Base-by-base conservation (phyloP, 306 rosid genomes). In the Prunus armeniaca region DNA sequence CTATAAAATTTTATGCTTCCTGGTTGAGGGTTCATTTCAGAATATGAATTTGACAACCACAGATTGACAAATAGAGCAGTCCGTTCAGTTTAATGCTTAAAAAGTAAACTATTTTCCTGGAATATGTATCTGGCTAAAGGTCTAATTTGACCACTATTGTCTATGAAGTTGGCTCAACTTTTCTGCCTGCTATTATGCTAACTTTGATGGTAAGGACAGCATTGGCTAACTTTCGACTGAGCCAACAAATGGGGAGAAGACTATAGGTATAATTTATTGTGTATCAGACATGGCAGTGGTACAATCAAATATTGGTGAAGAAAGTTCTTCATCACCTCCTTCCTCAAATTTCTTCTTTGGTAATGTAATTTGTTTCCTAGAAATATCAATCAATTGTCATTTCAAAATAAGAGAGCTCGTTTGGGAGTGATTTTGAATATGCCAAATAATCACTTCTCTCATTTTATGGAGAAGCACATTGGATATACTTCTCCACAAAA, bases 401-500 rank as follows among this genome's bases (percentile, higher is more conserved):
- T 58, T 14, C 4, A 58, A 34, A 57, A 57, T 24, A 6, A 57
- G 3, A 18, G 3, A 5, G 0, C 0, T 32, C 1, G 1, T 32
- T 32, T 32, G 38, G 1, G 38, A 32, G 41, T 34, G 6, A 34
- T 34, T 34, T 34, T 34, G 8, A 32, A 32, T 0, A 32, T 0
- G 1, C 1, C 7, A 32, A 32, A 32, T 32, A 32, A 32, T 32
- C 38, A 5, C 38, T 1, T 1, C 7, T 32, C 1, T 32, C 38
- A 32, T 32, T 32, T 32, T 32, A 32, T 32, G 1, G 38, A 32
- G 38, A 32, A 32, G 0, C 38, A 5, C 38, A 32, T 32, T 5
- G 0, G 0, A 32, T 0, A 0, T 32, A 1, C 1, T 32, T 32
- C 0, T 32, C 1, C 7, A 32, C 38, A 32, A 32, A 32, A 32